Evolutionary conservation across 306 rosid genomes (phyloP).

Genomic region (Citrullus amarus): DNA sequence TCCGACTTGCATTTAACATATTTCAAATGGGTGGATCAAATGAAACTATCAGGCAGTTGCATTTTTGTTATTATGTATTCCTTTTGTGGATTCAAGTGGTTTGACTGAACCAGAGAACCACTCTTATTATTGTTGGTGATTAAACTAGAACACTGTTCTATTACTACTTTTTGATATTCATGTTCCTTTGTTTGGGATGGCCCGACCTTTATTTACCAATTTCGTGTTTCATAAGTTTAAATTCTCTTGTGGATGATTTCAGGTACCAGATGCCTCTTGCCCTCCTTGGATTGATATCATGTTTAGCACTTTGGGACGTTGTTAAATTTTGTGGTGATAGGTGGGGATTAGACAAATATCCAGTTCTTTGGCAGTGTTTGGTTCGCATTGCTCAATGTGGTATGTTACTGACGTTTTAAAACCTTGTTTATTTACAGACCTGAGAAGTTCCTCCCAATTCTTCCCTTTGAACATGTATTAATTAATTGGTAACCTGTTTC

Average conservation of each 20-base stretch:
- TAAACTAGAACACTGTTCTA: not conserved
- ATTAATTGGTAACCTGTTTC: not conserved
- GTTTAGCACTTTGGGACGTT: conserved; percentile 75
- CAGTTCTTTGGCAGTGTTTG: conserved; percentile 43
- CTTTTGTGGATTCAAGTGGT: not conserved
- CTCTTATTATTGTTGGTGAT: not conserved
- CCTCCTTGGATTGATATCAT: conserved; percentile 63
- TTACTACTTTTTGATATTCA: not conserved
- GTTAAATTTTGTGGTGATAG: conserved; percentile 48
- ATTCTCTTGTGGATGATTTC: conserved; percentile 17
- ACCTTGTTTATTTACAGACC: not conserved
- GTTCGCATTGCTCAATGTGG: conserved; percentile 72
- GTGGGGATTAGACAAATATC: conserved; percentile 61
- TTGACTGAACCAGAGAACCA: not conserved
- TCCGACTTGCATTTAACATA: not conserved
- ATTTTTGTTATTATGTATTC: too few species aligned
- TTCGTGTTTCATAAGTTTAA: not conserved
- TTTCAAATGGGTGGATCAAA: not conserved
- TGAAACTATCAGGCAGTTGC: not conserved
- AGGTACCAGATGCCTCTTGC: conserved; percentile 92
- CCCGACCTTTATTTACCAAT: not conserved
- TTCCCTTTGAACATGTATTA: not conserved
- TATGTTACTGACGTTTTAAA: conserved; percentile 18
- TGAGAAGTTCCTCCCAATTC: not conserved
- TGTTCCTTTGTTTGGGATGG: not conserved